Percentiles rank a stretch among this genome's conserved stretches.
Evolutionary conservation across 768 basidiomycete species (phyloP).

Genomic region (Tremella fuciformis): DNA sequence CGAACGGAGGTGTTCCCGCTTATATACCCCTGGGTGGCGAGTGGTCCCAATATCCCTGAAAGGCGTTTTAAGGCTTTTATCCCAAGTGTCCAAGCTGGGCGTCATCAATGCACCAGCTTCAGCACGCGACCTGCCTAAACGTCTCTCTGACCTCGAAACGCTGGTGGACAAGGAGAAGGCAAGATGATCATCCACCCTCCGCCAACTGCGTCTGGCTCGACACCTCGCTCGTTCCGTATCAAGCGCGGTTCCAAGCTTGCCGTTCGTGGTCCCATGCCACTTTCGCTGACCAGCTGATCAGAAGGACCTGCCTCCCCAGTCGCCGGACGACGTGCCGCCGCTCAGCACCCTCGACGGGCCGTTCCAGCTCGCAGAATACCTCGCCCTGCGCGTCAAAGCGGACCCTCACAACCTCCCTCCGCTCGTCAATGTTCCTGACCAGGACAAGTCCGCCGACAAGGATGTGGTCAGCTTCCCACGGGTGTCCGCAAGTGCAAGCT

Average conservation of each 20-base stretch:
- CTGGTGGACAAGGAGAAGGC: background rate
- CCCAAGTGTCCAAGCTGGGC: background rate
- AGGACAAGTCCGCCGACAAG: constrained; percentile 49
- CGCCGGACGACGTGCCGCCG: constrained; percentile 23
- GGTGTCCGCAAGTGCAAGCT: constrained; percentile 51
- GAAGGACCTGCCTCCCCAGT: constrained; percentile 24
- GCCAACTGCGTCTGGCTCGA: background rate
- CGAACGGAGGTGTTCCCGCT: background rate
- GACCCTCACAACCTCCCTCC: constrained; percentile 84
- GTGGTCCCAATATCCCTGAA: background rate
- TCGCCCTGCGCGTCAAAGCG: constrained; percentile 76
- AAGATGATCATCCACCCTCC: constrained; percentile 29
- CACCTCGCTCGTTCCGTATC: constrained; percentile 22
- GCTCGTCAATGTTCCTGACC: constrained; percentile 69
- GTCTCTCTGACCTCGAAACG: background rate
- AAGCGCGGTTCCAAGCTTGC: constrained; percentile 33
- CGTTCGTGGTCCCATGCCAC: background rate
- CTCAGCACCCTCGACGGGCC: constrained; percentile 67
- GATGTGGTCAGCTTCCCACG: constrained; percentile 55
- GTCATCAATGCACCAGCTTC: background rate
- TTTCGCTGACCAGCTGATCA: constrained; percentile 5
- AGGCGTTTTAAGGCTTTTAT: constrained; percentile 2
- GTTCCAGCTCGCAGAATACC: constrained; percentile 92
- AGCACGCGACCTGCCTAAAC: no score
- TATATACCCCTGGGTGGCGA: background rate